Evolutionary conservation across 352 stramenopile species (phyloP).

Genomic region (Pythium brachiatum): DNA sequence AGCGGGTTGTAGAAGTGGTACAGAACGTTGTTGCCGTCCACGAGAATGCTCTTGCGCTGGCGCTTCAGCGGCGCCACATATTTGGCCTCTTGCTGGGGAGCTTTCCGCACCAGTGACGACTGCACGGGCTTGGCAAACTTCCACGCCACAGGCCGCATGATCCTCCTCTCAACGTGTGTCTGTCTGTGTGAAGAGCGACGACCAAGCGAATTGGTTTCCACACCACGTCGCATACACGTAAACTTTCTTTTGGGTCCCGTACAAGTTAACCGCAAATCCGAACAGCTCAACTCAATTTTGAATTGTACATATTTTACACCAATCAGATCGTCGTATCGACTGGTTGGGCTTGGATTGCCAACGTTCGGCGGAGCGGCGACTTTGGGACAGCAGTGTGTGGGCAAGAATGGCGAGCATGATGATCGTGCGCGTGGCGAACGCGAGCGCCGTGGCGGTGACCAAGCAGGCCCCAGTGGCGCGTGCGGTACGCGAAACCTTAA

Average conservation of each 20-base stretch:
- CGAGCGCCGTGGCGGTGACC: slow-evolving; percentile 17
- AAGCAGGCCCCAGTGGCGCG: slow-evolving; percentile 23
- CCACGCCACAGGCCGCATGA: slow-evolving; percentile 18
- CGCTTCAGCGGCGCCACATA: slow-evolving; percentile 5
- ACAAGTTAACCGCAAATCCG: slow-evolving; percentile 9
- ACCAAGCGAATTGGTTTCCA: slow-evolving; percentile 9
- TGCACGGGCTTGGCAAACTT: slow-evolving; percentile 8
- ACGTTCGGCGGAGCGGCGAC: neutral
- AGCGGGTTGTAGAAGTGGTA: slow-evolving; percentile 33
- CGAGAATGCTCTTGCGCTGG: slow-evolving; percentile 23
- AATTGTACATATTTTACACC: slow-evolving; percentile 23
- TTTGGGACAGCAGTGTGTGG: slow-evolving; percentile 18
- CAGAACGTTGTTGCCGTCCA: slow-evolving; percentile 38
- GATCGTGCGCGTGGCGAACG: slow-evolving; percentile 21
- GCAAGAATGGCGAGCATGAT: slow-evolving; percentile 23
- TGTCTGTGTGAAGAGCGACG: neutral
- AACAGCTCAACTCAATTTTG: slow-evolving; percentile 19
- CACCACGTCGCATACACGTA: slow-evolving; percentile 9
- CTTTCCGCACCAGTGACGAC: slow-evolving; percentile 6
- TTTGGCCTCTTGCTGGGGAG: neutral
- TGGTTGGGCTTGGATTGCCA: slow-evolving; percentile 21
- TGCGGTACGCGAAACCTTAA: slow-evolving; percentile 13
- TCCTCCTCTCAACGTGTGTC: neutral
- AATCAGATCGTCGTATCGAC: slow-evolving; percentile 14
- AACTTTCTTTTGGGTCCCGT: slow-evolving; percentile 1